These are phyloP conservation scores for Acarospora socialis DNA, from an alignment of 2,329 filamentous ascomycete genomes.

Conservation along the genomic window DNA sequence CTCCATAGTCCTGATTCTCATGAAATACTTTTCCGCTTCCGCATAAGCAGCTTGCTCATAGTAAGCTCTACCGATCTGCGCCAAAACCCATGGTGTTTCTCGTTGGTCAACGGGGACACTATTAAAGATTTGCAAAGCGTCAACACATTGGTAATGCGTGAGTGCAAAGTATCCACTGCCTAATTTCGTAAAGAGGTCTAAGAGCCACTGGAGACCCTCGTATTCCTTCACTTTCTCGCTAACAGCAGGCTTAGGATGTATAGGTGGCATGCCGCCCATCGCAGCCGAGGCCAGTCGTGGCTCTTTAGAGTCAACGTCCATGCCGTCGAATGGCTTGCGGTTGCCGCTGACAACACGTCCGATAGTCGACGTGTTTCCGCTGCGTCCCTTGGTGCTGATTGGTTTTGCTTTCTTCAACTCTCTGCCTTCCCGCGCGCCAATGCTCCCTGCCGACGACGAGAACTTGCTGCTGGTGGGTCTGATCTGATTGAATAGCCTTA, in stretches of 20 bases:
- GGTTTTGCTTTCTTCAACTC: slow-evolving; percentile 77
- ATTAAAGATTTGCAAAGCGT: slow-evolving; percentile 61
- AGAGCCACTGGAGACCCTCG: slow-evolving; percentile 59
- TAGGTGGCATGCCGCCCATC: slow-evolving; percentile 14
- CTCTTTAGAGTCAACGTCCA: slow-evolving; percentile 58
- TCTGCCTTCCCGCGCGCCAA: slow-evolving; percentile 48
- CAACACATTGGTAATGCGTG: slow-evolving; percentile 62
- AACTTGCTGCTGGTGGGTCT: slow-evolving; percentile 51
- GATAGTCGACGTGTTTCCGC: slow-evolving; percentile 53
- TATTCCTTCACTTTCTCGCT: slow-evolving; percentile 50
- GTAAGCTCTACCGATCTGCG: slow-evolving; percentile 77
- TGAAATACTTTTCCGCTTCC: slow-evolving; percentile 78
- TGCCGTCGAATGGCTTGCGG: slow-evolving; percentile 58
- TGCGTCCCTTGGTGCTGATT: slow-evolving; percentile 53
- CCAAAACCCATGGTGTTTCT: slow-evolving; percentile 85
- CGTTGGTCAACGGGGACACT: slow-evolving; percentile 59
- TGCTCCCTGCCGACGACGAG: slow-evolving; percentile 41
- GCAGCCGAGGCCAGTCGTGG: slow-evolving; percentile 24
- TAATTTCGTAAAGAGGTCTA: slow-evolving; percentile 71
- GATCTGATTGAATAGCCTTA: slow-evolving; percentile 56
- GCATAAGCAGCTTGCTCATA: slow-evolving; percentile 80
- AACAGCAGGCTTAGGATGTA: slow-evolving; percentile 13
- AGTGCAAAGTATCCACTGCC: slow-evolving; percentile 67
- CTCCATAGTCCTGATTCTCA: slow-evolving; percentile 60
- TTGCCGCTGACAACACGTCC: slow-evolving; percentile 84